These are phyloP conservation scores for Halteria grandinella DNA, from an alignment of 73 alveolate species.

Conservation along the genomic window DNA sequence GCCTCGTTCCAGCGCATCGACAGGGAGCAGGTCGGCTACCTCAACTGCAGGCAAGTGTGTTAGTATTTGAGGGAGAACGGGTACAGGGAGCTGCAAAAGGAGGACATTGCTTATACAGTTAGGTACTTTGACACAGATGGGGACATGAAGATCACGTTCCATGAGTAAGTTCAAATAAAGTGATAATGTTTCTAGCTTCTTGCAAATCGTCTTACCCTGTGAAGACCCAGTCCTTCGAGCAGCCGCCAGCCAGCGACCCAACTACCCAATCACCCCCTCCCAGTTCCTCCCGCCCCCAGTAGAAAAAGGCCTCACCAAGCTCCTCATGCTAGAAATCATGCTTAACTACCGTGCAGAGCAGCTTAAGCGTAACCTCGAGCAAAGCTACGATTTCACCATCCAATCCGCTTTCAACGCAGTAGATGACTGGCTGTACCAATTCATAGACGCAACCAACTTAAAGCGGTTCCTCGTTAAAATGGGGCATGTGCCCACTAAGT, in stretches of 20 bases:
- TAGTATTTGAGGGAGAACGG: slow-evolving; percentile 9
- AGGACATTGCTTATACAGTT: neutral
- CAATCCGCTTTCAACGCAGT: slow-evolving; percentile 48
- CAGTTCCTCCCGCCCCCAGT: slow-evolving; percentile 43
- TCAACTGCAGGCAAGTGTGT: neutral
- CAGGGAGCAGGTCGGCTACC: neutral
- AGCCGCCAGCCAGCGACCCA: neutral
- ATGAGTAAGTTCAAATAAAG: neutral
- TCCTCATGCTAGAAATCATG: slow-evolving; percentile 6
- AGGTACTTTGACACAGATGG: neutral
- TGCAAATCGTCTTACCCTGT: slow-evolving; percentile 9
- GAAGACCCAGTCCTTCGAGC: neutral
- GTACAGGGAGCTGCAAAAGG: neutral
- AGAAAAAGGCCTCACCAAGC: slow-evolving; percentile 15
- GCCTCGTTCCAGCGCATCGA: slow-evolving; percentile 9
- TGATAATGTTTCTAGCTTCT: neutral
- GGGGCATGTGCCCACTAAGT: slow-evolving; percentile 45
- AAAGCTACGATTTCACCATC: slow-evolving; percentile 38
- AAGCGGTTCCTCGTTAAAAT: slow-evolving; percentile 43
- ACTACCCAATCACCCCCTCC: neutral
- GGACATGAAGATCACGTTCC: neutral
- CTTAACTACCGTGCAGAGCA: slow-evolving; percentile 40
- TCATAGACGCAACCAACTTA: slow-evolving; percentile 55
- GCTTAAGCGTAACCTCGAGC: slow-evolving; percentile 43
- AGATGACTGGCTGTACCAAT: slow-evolving; percentile 56